Conservation (phyloP, 106 monocot genomes). For the Platanthera zijinensis region DNA sequence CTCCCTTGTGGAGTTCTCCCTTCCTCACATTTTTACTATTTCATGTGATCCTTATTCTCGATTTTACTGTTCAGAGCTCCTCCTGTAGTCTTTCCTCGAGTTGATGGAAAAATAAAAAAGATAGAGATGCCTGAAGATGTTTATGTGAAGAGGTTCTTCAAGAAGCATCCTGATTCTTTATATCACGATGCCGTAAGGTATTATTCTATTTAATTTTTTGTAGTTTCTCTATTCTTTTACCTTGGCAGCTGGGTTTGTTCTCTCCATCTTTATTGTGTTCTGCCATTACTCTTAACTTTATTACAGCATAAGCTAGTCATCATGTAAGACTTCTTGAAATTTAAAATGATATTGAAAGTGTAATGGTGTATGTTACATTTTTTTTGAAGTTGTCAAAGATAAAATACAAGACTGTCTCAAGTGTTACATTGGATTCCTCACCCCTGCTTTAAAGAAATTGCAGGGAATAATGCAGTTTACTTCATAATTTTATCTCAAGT, state of each 20-base stretch:
- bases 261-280: no score
- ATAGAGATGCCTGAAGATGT: slow-evolving; percentile 60
- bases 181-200: slow-evolving; percentile 69
- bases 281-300: no score
- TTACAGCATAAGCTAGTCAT: no score
- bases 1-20: no score
- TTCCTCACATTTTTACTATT: neutral
- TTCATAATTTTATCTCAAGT: no score
- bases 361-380: no score
- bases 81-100: slow-evolving; percentile 46
- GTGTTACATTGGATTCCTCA: no score
- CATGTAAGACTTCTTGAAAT: no score
- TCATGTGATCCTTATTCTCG: neutral
- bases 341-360: no score
- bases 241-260: neutral
- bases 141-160: slow-evolving; percentile 56
- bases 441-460: no score
- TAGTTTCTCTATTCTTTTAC: neutral
- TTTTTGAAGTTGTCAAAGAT: neutral
- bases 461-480: no score
- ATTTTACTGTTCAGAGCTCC: slow-evolving; percentile 33
- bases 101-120: slow-evolving; percentile 42
- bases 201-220: slow-evolving; percentile 2
- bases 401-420: no score
- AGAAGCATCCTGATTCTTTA: slow-evolving; percentile 51